Evolutionary conservation across 139 green algal genomes (phyloP), one percentile per base, ranked within the genome.

Genomic region (Parachlorella kessleri): DNA sequence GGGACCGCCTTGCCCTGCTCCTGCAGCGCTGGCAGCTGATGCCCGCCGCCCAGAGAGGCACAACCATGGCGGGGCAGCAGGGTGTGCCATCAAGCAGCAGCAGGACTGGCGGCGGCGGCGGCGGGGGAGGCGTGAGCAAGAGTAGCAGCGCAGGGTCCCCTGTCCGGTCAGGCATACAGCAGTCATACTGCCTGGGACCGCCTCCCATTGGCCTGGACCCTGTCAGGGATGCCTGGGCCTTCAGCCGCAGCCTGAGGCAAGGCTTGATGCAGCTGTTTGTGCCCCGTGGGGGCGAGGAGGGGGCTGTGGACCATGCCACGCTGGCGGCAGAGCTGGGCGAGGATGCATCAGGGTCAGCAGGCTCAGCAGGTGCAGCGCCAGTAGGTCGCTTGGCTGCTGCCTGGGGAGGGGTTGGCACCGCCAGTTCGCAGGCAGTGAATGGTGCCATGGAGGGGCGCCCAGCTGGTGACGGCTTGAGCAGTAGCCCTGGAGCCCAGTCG

Each of bases 141-240:
- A n/a, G n/a, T n/a, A n/a, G n/a, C n/a, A n/a, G n/a, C n/a, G n/a
- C n/a, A n/a, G n/a, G n/a, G n/a, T n/a, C n/a, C n/a, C n/a, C n/a
- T n/a, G n/a, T n/a, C n/a, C n/a, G n/a, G n/a, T n/a, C n/a, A n/a
- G n/a, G n/a, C n/a, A n/a, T n/a, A n/a, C n/a, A n/a, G n/a, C n/a
- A n/a, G n/a, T n/a, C n/a, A 9, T 55, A 63, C 24, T 18, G 28
- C 28, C 68, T 82, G 68, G 68, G 14, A 2, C 68, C 68, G n/a
- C 35, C 64, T n/a, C 76, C 68, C 10, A 30, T 32, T 1, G 76
- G 67, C 1, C 38, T 82, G 28, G 68, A 81, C 67, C 67, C 76
- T 0, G 48, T 67, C 10, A 67, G 38, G 2, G 35, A 70, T 3
- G 64, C 76, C 0, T 6, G n/a, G 4, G 38, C 71, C 14, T 81